Percentiles rank a stretch among this genome's conserved stretches.
These are phyloP conservation scores for Pleurotus ostreatus DNA, from an alignment of 768 basidiomycete genomes.

Conservation along the genomic window DNA sequence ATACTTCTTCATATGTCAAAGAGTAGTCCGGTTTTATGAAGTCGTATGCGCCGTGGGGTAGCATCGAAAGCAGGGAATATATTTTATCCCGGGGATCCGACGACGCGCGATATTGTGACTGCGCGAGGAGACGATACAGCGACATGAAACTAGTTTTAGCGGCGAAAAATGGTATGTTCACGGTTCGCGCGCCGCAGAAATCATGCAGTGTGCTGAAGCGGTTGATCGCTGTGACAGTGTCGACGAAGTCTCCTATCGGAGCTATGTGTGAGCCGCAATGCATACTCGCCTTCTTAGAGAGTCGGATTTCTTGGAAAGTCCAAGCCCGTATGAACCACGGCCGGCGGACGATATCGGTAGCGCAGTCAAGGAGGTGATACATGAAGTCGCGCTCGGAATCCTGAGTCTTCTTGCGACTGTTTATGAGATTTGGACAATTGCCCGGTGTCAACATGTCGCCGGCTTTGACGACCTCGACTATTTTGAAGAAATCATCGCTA, in stretches of 20 bases:
- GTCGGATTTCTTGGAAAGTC: conserved; percentile 1
- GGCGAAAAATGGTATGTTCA: neutral
- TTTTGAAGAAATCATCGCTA: neutral
- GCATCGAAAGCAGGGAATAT: neutral
- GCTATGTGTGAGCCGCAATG: neutral
- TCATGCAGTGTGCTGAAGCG: neutral
- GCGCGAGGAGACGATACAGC: neutral
- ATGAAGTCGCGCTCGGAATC: neutral
- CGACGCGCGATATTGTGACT: neutral
- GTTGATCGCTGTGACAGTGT: neutral
- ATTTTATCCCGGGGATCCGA: neutral
- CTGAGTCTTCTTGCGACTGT: neutral
- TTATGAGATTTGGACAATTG: neutral
- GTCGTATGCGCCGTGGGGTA: neutral
- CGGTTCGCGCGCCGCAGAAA: neutral
- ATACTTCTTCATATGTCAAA: neutral
- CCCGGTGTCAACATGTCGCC: neutral
- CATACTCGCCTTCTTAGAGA: neutral
- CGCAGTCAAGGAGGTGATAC: neutral
- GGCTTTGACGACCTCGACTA: neutral
- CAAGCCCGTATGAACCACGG: neutral
- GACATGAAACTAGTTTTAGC: neutral
- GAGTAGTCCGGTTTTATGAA: neutral
- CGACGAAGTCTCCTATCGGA: neutral
- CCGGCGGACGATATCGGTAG: neutral